A percentile compares a stretch with the other conserved stretches of the same genome.
Conservation (phyloP, 2,329 filamentous ascomycete species). For the Lithohypha guttulata region DNA sequence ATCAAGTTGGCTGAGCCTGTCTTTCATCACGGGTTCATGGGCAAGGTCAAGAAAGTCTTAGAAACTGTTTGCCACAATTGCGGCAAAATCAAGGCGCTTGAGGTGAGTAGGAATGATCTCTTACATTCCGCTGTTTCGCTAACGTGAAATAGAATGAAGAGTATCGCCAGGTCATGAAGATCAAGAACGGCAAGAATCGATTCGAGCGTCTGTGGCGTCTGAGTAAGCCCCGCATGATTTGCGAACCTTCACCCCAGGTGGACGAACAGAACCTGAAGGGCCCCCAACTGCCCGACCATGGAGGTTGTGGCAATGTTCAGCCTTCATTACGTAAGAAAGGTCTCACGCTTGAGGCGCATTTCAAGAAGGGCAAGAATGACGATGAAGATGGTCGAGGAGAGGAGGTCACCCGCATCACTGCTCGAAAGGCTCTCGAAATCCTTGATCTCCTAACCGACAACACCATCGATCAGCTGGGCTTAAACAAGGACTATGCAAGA, state of each 20-base stretch:
- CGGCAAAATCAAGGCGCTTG: conserved; percentile 92
- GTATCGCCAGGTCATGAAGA: conserved; percentile 68
- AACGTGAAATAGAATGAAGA: conserved; percentile 26
- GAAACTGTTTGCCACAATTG: conserved; percentile 99
- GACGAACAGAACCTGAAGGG: conserved; percentile 59
- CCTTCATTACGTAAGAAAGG: conserved; percentile 81
- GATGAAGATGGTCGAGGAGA: conserved; percentile 56
- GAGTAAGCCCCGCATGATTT: conserved; percentile 78
- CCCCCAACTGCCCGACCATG: conserved; percentile 50
- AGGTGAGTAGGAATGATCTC: conserved; percentile 80
- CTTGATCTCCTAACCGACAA: conserved; percentile 74
- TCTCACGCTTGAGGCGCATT: conserved; percentile 67
- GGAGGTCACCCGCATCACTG: conserved; percentile 61
- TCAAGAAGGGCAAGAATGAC: conserved; percentile 59
- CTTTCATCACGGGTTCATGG: conserved; percentile 91
- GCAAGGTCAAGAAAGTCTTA: conserved; percentile 97
- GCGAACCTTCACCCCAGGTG: conserved; percentile 63
- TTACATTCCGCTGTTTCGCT: background rate
- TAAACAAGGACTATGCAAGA: conserved; percentile 89
- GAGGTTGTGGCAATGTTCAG: conserved; percentile 85
- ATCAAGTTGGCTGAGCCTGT: conserved; percentile 96
- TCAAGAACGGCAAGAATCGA: conserved; percentile 84
- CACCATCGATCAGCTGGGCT: conserved; percentile 74
- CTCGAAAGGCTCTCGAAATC: conserved; percentile 73
- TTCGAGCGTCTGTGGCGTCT: conserved; percentile 88